Conservation (phyloP, 2,329 filamentous ascomycete species). For the Parafenestella ontariensis region DNA sequence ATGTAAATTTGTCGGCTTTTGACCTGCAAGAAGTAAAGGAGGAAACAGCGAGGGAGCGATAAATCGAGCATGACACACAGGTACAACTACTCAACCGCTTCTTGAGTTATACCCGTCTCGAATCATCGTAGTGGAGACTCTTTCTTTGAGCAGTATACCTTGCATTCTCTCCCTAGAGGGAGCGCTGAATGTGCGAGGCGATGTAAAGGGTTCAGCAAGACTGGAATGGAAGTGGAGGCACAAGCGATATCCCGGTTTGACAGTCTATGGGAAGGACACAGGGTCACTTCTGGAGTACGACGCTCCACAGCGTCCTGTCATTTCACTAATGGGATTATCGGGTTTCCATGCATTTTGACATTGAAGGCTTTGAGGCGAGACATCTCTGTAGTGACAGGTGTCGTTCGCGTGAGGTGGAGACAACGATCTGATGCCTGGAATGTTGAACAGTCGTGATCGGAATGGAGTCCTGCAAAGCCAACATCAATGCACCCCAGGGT, state of each 20-base stretch:
- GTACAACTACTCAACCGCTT: not conserved
- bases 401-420: constrained; percentile 21
- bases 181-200: constrained; percentile 8
- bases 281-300: not conserved
- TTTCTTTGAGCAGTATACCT: not conserved
- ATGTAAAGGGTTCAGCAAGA: constrained; percentile 4
- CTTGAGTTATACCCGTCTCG: not conserved
- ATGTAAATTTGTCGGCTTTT: not conserved
- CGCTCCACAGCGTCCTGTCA: not conserved
- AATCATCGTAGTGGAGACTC: not conserved
- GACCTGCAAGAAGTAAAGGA: not conserved
- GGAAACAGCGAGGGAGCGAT: not conserved
- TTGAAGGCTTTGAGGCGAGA: not conserved
- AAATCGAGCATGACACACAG: not conserved
- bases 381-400: constrained; percentile 15
- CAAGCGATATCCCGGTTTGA: not conserved
- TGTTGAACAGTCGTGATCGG: constrained; percentile 12
- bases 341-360: not conserved
- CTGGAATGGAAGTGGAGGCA: constrained; percentile 8
- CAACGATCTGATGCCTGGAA: constrained; percentile 3
- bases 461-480: constrained; percentile 5
- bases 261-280: not conserved
- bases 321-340: not conserved
- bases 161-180: constrained; percentile 8
- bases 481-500: not conserved